A percentile compares a stretch with the other conserved stretches of the same genome.
Conservation (phyloP, 2,329 filamentous ascomycete species). For the Bimuria novae-zelandiae region DNA sequence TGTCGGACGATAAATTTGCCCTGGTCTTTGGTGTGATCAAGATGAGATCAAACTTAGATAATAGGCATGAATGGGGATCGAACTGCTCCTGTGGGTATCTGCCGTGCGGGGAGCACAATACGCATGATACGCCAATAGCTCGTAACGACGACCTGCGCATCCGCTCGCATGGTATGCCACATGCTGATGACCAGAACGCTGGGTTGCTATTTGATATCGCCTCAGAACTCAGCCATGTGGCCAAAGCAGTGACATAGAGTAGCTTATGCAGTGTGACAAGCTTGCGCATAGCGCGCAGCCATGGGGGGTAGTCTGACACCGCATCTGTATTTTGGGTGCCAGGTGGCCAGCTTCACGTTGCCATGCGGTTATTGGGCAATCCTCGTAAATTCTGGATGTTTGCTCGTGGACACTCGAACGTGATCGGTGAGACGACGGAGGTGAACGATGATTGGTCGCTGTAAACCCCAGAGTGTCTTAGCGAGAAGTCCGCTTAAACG, state of each 20-base stretch:
- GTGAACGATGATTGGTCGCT: no score
- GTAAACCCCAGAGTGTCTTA: no score
- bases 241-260: background rate
- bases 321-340: no score
- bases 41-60: no score
- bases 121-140: background rate
- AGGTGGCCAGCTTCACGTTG: no score
- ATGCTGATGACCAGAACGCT: background rate
- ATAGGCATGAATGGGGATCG: no score
- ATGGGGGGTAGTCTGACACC: background rate
- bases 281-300: background rate
- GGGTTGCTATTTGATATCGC: conserved; percentile 3
- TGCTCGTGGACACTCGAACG: background rate
- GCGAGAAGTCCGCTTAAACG: no score
- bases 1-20: no score
- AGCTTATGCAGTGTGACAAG: background rate
- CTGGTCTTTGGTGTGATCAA: no score
- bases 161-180: background rate
- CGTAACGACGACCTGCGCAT: background rate
- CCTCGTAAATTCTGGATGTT: background rate
- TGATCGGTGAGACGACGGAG: conserved; percentile 6
- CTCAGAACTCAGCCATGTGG: conserved; percentile 8
- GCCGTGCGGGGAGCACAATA: background rate
- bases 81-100: no score
- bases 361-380: no score